Evolutionary conservation across 78 protist species (phyloP), one percentile per base, ranked within the genome.

Genomic region (Tieghemostelium lacteum): DNA sequence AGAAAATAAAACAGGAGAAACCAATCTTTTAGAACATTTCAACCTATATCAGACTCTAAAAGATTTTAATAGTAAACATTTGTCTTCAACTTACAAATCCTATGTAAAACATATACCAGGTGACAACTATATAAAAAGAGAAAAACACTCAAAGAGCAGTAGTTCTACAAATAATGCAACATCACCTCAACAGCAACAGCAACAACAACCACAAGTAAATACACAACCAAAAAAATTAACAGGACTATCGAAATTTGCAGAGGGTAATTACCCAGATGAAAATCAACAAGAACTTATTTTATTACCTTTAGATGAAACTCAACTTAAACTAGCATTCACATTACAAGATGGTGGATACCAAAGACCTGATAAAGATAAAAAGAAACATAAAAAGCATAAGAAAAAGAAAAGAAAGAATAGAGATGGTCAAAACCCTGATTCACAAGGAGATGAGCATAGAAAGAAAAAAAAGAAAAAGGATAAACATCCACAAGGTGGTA

Each of bases 81-180:
- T 83, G 28, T 83, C 91, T 17, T 83, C 91, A 28, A 83, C 91
- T 16, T 83, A 83, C 69, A 83, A 83, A 83, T 66, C 91, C 3
- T 83, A 83, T 69, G 91, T 83, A 58, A 83, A 69, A 33, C 63
- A 83, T 57, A n/a, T 83, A 69, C 91, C 91, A 20, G 91, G 91
- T 60, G 91, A 83, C 36, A 83, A 66, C 69, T 83, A 83, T 83
- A 83, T 83, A 14, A 83, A 60, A 83, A 66, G 91, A 83, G 91
- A 83, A 39, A 83, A 83, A 69, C 64, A 62, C 26, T 28, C 33
- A 29, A 55, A 49, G 12, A 55, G 29, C 2, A 72, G 29, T 34
- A 55, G 22, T 26, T 2, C 28, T 7, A 61, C 55, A 4, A 60
- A 36, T 37, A 33, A 73, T 31, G 49, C 64, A 52, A 45, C 28